Evolutionary conservation across 495 filamentous ascomycete species (phyloP).

Genomic region (Aspergillus nidulans): DNA sequence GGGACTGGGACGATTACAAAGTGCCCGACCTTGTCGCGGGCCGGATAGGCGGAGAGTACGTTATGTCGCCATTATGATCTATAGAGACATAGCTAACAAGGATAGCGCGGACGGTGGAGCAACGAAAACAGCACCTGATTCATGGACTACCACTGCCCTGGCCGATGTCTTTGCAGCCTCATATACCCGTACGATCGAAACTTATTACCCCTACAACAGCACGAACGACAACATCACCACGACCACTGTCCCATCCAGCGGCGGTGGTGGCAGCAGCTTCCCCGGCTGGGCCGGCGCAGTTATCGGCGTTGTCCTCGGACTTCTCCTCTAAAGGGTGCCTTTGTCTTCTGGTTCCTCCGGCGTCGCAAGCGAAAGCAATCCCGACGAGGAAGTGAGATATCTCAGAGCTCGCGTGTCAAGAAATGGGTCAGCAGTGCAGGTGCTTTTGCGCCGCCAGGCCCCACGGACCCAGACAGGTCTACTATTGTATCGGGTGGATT

Average conservation of each 20-base stretch:
- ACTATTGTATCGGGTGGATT: constrained; percentile 1
- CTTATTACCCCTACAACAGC: constrained; percentile 56
- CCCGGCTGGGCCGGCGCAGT: constrained; percentile 61
- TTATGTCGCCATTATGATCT: constrained; percentile 23
- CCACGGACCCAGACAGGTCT: not conserved
- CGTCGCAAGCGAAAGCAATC: constrained; percentile 29
- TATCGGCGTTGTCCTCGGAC: constrained; percentile 61
- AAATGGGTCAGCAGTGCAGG: constrained; percentile 7
- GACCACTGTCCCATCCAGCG: not conserved
- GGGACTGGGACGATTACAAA: constrained; percentile 50
- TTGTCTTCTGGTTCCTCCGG: constrained; percentile 51
- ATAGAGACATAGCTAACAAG: not conserved
- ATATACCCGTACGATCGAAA: constrained; percentile 55
- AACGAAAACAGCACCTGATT: constrained; percentile 44
- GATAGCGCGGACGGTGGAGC: constrained; percentile 48
- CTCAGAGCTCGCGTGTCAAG: not conserved
- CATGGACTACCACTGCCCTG: constrained; percentile 50
- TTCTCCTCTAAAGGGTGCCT: constrained; percentile 54
- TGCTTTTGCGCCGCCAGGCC: not conserved
- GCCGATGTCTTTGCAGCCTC: constrained; percentile 46
- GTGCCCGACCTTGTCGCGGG: constrained; percentile 54
- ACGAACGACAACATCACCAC: constrained; percentile 8
- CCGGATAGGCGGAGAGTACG: constrained; percentile 59
- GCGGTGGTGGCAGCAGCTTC: constrained; percentile 33
- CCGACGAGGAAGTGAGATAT: constrained; percentile 2